Evolutionary conservation across 2,329 filamentous ascomycete genomes (phyloP), one percentile per base, ranked within the genome.

Genomic region (Penicillium polonicum): DNA sequence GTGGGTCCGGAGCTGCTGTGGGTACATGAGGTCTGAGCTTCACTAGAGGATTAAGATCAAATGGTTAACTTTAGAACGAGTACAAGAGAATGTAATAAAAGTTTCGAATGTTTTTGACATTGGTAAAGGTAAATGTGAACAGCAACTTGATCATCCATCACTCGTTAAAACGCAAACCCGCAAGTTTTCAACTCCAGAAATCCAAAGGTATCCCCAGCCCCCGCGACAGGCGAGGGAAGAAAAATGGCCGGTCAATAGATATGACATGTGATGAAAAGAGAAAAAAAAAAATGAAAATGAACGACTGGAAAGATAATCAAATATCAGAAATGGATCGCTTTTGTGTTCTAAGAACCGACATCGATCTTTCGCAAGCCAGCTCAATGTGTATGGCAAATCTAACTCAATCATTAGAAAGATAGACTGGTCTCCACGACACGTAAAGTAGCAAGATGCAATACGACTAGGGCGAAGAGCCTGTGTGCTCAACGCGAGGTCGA

Each of bases 121-220:
- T 59, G 57, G 39, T 43, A 51, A 46, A 41, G 33, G 33, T 56
- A 45, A 35, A 42, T 48, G 21, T 38, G 56, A 45, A 58, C 15
- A 55, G 39, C 35, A 53, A 57, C 39, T 44, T 23, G n/a, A 51
- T 44, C 39, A 62, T 44, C 54, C 60, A 62, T 57, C 45, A 48
- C 52, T 60, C 58, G 44, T 63, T 33, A 59, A 21, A 58, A 23
- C 27, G 45, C 54, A 46, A 42, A 50, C 17, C n/a, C 42, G 19
- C 48, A 55, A 46, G 23, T 48, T 52, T 50, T 49, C 29, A 64
- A 64, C 61, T 59, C 63, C 60, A 53, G 45, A 64, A 48, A 51
- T 49, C 48, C 58, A 55, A 25, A 62, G 63, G 63, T 62, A 64
- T 65, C 58, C 58, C 61, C 57, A 52, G 36, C 51, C 46, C 59